These are phyloP conservation scores for Aspergillus ochraceus DNA, from an alignment of 2,329 filamentous ascomycete genomes.

Conservation along the genomic window DNA sequence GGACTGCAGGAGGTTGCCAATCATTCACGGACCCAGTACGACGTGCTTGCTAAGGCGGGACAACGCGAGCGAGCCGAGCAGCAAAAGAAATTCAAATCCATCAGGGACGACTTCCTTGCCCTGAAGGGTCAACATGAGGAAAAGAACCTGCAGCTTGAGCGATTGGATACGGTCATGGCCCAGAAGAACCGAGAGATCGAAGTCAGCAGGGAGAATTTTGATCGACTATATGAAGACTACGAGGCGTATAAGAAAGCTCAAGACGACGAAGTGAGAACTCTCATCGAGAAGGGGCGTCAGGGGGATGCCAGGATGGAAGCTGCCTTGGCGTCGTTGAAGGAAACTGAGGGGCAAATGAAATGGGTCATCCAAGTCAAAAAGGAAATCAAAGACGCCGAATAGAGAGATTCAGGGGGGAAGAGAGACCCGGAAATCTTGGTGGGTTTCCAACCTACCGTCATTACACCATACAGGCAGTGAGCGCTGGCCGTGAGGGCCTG, in stretches of 20 bases:
- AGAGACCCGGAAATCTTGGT: background rate
- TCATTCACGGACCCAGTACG: constrained; percentile 43
- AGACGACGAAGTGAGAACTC: constrained; percentile 39
- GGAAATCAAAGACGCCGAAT: constrained; percentile 31
- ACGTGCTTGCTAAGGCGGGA: constrained; percentile 41
- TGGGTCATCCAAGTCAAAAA: constrained; percentile 48
- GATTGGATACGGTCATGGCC: constrained; percentile 47
- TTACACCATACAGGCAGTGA: background rate
- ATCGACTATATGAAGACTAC: constrained; percentile 40
- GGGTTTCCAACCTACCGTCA: background rate
- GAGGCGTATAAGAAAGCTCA: constrained; percentile 43
- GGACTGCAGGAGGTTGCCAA: constrained; percentile 41
- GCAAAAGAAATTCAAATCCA: constrained; percentile 37
- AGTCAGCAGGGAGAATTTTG: constrained; percentile 39
- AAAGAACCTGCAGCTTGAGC: constrained; percentile 37
- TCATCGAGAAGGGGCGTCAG: constrained; percentile 30
- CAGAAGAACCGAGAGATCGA: constrained; percentile 48
- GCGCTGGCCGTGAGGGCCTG: constrained; percentile 6
- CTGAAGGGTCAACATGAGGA: constrained; percentile 38
- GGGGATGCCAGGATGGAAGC: constrained; percentile 36
- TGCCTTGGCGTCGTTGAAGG: constrained; percentile 41
- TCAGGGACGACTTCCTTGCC: constrained; percentile 35
- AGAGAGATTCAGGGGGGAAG: constrained; percentile 1
- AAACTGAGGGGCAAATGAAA: constrained; percentile 47
- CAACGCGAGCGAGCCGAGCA: constrained; percentile 44